Conservation (phyloP, 2,329 filamentous ascomycete species). For the Aspergillus glaucus region DNA sequence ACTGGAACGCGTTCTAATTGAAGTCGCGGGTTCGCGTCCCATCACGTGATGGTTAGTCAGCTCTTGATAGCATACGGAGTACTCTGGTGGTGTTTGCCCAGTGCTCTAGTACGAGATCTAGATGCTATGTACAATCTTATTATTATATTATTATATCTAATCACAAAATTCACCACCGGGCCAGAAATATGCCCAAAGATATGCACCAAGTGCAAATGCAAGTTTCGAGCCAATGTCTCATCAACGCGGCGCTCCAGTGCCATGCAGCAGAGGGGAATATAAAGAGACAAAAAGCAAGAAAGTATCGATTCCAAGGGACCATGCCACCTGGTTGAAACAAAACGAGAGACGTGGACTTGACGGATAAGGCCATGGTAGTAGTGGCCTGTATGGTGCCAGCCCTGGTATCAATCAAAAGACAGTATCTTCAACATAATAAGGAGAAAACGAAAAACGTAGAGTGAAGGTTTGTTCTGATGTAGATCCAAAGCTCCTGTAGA, state of each 20-base stretch:
- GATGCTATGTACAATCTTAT: background rate
- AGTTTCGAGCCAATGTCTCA: background rate
- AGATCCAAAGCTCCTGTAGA: background rate
- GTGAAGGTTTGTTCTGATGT: background rate
- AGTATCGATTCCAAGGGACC: background rate
- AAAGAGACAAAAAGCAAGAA: background rate
- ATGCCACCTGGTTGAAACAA: background rate
- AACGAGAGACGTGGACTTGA: background rate
- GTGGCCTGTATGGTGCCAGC: background rate
- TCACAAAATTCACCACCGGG: conserved; percentile 6
- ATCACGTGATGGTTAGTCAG: background rate
- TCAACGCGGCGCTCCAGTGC: background rate
- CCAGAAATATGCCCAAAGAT: conserved; percentile 6
- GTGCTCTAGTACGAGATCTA: too few relatives aligned
- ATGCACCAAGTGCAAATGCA: conserved; percentile 5
- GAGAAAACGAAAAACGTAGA: too few relatives aligned
- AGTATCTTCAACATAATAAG: background rate
- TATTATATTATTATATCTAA: conserved; percentile 1
- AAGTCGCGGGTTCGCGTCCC: background rate
- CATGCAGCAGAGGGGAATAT: background rate
- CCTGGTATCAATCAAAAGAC: background rate
- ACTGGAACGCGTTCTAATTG: background rate
- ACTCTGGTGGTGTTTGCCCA: too few relatives aligned
- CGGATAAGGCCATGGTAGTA: background rate
- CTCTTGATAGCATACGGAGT: too few relatives aligned